Evolutionary conservation across 2,329 filamentous ascomycete species (phyloP), one percentile per base, ranked within the genome.

Genomic region (Beauveria australis): DNA sequence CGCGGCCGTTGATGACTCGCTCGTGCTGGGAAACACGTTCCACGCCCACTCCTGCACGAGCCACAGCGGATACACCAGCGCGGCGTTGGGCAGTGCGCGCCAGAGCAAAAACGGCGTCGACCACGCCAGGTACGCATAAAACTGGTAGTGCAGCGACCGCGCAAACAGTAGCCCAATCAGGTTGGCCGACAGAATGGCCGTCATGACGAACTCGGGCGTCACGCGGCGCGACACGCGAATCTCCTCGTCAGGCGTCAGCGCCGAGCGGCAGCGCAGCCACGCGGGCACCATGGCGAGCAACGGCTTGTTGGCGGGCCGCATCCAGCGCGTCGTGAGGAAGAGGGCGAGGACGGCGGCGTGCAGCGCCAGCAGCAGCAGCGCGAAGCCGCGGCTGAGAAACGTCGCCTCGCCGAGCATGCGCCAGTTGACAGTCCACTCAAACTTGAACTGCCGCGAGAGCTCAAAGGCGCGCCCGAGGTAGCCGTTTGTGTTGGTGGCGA

Each of bases 391-490:
- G 66, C 80, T 82, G 52, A 95, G 81, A 68, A 99, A 99, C 0
- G 77, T 74, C 7, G 89, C 83, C 74, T 97, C 92, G 18, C 89
- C 87, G n/a, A 97, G 76, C 72, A 97, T 97, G 59, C 92, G 86
- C 94, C 94, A 99, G 74, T 99, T 99, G 66, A 99, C 94, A 0
- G 94, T 99, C 94, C 94, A 99, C 75, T 93, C 92, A 79, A 93
- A 97, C 68, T 96, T 81, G 76, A 99, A 99, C 67, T 91, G 86
- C 59, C 94, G 83, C 52, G 89, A 92, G 62, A 99, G 81, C 76
- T 99, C 92, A 71, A 99, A 99, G 0, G 94, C 92, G 64, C 89
- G 82, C 52, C 84, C 82, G 19, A 95, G 71, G 71, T 99, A 99
- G 30, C 87, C 89, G 62, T 75, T 73, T 22, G 86, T 74, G 66